Percentiles rank a stretch among this genome's conserved stretches.
Evolutionary conservation across 2,329 filamentous ascomycete species (phyloP).

Genomic region (Scedosporium aurantiacum): DNA sequence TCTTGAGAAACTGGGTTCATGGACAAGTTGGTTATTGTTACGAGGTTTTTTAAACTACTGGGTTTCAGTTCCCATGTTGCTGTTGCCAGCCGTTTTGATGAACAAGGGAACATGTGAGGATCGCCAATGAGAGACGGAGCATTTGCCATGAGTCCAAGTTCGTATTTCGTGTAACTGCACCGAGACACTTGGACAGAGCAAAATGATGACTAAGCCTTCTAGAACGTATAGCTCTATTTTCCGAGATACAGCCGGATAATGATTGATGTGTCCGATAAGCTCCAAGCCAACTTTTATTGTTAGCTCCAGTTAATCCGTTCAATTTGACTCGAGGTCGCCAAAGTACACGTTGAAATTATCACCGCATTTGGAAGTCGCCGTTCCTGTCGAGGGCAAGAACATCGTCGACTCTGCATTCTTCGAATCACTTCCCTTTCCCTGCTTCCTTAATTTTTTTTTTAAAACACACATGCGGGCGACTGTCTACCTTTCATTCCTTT

Average conservation of each 20-base stretch:
- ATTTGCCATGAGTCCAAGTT: neutral
- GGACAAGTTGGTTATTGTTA: neutral
- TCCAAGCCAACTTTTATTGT: neutral
- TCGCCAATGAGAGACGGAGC: neutral
- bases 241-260: neutral
- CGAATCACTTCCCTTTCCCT: neutral
- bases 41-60: neutral
- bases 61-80: neutral
- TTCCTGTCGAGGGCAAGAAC: neutral
- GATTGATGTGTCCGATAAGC: neutral
- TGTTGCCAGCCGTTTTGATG: neutral
- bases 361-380: neutral
- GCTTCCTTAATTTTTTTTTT: neutral
- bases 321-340: neutral
- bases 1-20: neutral
- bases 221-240: neutral
- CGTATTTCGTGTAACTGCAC: too few relatives aligned
- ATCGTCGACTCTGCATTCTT: neutral
- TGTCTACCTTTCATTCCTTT: neutral
- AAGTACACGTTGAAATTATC: slow-evolving; percentile 6
- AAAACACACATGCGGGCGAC: neutral
- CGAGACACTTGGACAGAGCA: too few relatives aligned
- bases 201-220: neutral
- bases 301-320: too few relatives aligned
- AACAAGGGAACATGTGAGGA: neutral